Evolutionary conservation across 1,284 basidiomycete genomes (phyloP).

Genomic region (Fomitopsis pinicola): DNA sequence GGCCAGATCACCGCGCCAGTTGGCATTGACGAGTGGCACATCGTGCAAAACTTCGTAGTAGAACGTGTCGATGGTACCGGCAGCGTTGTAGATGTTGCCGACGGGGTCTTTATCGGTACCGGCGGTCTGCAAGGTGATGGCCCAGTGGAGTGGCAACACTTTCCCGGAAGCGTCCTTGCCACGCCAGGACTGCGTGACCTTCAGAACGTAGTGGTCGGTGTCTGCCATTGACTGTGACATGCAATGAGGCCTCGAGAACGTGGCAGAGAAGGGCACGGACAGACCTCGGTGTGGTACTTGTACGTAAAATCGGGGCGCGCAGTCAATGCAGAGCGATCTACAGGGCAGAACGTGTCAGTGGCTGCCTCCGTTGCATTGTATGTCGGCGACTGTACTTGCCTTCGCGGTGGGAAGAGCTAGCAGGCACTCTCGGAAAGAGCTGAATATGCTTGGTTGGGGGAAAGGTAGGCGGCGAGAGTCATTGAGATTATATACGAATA

Average conservation of each 20-base stretch:
- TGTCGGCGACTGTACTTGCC: background rate
- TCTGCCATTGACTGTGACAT: constrained; percentile 8
- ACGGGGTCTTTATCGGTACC: constrained; percentile 12
- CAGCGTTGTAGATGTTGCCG: constrained; percentile 18
- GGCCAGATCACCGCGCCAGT: constrained; percentile 17
- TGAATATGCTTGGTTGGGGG: background rate
- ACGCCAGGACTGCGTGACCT: constrained; percentile 19
- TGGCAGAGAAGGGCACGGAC: background rate
- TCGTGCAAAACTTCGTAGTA: constrained; percentile 12
- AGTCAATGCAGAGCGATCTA: background rate
- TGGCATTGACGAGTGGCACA: constrained; percentile 14
- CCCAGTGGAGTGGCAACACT: constrained; percentile 18
- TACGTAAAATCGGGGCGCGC: background rate
- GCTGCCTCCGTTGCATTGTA: background rate
- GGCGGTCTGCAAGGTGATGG: constrained; percentile 15
- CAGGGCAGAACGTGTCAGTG: background rate
- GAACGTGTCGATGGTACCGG: constrained; percentile 20
- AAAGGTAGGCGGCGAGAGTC: background rate
- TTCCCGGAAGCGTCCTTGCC: constrained; percentile 16
- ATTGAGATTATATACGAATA: background rate
- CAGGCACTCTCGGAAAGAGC: background rate
- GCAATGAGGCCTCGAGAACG: background rate
- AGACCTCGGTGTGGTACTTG: background rate
- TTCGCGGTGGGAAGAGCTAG: background rate
- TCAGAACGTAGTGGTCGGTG: constrained; percentile 10